phyloP scores from a whole-genome alignment of 1,284 basidiomycete species.

The Tremellales sp. region DNA sequence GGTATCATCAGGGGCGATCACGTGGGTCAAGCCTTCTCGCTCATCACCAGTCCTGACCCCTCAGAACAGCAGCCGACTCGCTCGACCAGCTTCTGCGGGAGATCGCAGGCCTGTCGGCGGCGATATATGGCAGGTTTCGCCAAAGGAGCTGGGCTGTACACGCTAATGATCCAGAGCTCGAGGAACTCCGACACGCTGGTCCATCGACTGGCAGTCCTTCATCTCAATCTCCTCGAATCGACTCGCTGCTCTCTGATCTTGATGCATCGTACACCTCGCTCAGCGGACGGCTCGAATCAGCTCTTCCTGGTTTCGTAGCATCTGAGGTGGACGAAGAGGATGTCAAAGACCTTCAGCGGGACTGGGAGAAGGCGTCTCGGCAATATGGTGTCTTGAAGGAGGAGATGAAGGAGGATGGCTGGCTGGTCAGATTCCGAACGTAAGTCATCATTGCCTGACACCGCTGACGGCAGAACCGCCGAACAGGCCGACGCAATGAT shows the following conservation, averaged over 20 bases:
- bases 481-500: constrained; percentile 96
- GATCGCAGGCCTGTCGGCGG: constrained; percentile 23
- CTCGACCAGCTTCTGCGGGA: constrained; percentile 11
- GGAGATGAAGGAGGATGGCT: constrained; percentile 93
- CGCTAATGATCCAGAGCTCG: too few relatives aligned
- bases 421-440: constrained; percentile 88
- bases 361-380: constrained; percentile 75
- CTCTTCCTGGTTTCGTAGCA: constrained; percentile 2
- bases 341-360: constrained; percentile 41
- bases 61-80: too few relatives aligned
- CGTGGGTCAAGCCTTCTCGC: too few relatives aligned
- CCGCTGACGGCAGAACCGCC: constrained; percentile 27
- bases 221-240: constrained; percentile 10
- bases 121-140: constrained; percentile 25
- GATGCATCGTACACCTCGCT: too few relatives aligned
- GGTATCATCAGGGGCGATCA: too few relatives aligned
- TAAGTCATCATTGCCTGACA: constrained; percentile 49
- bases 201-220: neutral
- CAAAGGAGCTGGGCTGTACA: neutral
- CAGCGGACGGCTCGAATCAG: constrained; percentile 14
- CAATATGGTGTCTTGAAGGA: constrained; percentile 77
- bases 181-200: constrained; percentile 35
- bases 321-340: constrained; percentile 6
- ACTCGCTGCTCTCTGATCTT: constrained; percentile 17
- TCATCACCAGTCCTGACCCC: too few relatives aligned